phyloP scores from a whole-genome alignment of 768 basidiomycete species.

The Hebeloma cylindrosporum region DNA sequence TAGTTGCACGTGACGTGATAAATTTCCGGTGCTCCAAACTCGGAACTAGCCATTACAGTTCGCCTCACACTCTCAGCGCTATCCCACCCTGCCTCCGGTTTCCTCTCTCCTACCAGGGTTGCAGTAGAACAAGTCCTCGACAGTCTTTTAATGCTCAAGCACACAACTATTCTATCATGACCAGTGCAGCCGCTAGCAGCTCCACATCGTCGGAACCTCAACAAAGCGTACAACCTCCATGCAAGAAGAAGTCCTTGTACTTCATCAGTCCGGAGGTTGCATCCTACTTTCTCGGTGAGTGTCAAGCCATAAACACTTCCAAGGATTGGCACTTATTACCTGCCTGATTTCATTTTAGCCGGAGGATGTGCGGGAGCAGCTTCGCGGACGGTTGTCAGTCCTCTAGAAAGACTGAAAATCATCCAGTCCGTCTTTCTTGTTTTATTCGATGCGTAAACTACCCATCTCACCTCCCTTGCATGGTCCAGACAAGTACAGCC shows the following conservation, averaged over 20 bases:
- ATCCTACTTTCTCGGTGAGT: conserved; percentile 29
- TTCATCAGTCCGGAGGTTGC: conserved; percentile 25
- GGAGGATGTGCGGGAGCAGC: conserved; percentile 64
- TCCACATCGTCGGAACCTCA: conserved; percentile 8
- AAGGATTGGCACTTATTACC: conserved; percentile 6
- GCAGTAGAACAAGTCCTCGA: conserved; percentile 1
- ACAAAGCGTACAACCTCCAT: not conserved
- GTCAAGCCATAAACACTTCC: not conserved
- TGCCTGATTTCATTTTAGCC: conserved; percentile 31
- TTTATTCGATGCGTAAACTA: not conserved
- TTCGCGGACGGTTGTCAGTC: conserved; percentile 89
- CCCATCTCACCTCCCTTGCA: conserved; percentile 7
- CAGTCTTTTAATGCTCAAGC: conserved; percentile 18
- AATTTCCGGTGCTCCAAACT: conserved; percentile 6
- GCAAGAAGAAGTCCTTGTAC: conserved; percentile 10
- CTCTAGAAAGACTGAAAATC: conserved; percentile 92
- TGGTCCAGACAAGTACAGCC: conserved; percentile 89
- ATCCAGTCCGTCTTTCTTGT: conserved; percentile 71
- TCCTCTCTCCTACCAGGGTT: conserved; percentile 4
- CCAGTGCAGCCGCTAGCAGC: conserved; percentile 15
- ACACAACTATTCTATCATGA: conserved; percentile 16
- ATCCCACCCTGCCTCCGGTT: not conserved
- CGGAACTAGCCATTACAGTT: conserved; percentile 21
- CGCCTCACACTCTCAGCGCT: conserved; percentile 11
- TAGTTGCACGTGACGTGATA: conserved; percentile 5